These are phyloP conservation scores for Perilla frutescens DNA, from an alignment of 257 asterid species.

Conservation along the genomic window DNA sequence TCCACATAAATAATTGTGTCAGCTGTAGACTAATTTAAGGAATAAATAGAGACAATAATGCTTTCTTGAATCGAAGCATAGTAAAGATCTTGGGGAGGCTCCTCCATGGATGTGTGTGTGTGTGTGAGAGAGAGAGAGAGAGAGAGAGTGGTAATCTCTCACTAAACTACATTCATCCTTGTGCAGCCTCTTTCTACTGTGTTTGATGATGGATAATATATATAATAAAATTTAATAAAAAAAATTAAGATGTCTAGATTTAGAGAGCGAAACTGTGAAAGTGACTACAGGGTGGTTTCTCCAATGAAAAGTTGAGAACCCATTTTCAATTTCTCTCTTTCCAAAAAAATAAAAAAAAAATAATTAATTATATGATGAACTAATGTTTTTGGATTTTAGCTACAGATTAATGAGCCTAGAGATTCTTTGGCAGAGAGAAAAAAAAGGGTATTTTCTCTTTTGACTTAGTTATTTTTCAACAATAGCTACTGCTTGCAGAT, in stretches of 20 bases:
- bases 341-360: background rate
- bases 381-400: slow-evolving; percentile 27
- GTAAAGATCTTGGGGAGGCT: slow-evolving; percentile 35
- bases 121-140: background rate
- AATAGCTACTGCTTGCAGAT: background rate
- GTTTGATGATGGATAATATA: background rate
- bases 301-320: slow-evolving; percentile 20
- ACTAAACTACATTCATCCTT: slow-evolving; percentile 29
- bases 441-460: background rate
- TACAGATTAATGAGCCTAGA: slow-evolving; percentile 6
- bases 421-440: slow-evolving; percentile 19
- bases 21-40: slow-evolving; percentile 33
- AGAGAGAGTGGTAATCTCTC: slow-evolving; percentile 34
- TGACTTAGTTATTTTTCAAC: background rate
- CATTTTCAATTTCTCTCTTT: background rate
- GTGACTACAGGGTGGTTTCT: slow-evolving; percentile 26
- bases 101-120: slow-evolving; percentile 19
- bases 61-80: slow-evolving; percentile 22
- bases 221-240: background rate
- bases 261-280: slow-evolving; percentile 8
- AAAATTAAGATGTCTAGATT: slow-evolving; percentile 3
- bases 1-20: slow-evolving; percentile 31
- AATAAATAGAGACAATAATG: slow-evolving; percentile 26
- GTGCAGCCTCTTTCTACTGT: slow-evolving; percentile 24
- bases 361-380: background rate